Evolutionary conservation across 352 stramenopile species (phyloP), one percentile per base, ranked within the genome.

Genomic region (Globisporangium splendens): DNA sequence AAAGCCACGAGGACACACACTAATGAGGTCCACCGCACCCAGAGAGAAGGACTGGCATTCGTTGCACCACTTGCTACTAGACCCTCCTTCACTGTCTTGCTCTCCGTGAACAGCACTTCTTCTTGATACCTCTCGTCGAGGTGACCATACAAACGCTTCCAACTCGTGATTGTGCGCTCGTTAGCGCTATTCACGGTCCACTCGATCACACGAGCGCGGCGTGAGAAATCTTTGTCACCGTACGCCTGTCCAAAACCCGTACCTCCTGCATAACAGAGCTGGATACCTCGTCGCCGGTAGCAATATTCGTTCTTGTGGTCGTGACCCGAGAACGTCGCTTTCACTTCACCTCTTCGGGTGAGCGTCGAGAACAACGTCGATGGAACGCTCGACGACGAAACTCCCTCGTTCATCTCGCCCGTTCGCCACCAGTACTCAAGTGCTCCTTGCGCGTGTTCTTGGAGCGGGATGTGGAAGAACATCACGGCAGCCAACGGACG

Each of bases 41-140:
- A 31, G 24, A 31, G 24, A 31, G 24, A 31, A 31, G 24, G 5
- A 6, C 24, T 31, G 14, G 3, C 38, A 10, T 8, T 43, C 11
- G 38, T 17, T 3, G 38, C 14, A 43, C 38, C 10, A 17, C 14
- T 43, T 11, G 10, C 38, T 2, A 31, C 5, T 2, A 31, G 24
- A 6, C 38, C 38, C 3, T 3, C 38, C 38, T 43, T 43, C 10
- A 17, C 38, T 11, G 3, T 2, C 38, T 13, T 43, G 3, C 11
- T 43, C 38, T 43, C 11, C 86, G 91, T 24, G 88, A 97, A 55
- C 80, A 97, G 65, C 91, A 90, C 55, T 96, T 98, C 70, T 65
- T 98, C 21, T 77, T 97, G 14, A 86, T 73, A 35, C 50, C 96
- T 53, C 17, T n/a, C 17, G 3, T 39, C 12, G n/a, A 54, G n/a